These are phyloP conservation scores for Ophiocordyceps robertsii DNA, from an alignment of 2,329 filamentous ascomycete genomes.

Conservation along the genomic window DNA sequence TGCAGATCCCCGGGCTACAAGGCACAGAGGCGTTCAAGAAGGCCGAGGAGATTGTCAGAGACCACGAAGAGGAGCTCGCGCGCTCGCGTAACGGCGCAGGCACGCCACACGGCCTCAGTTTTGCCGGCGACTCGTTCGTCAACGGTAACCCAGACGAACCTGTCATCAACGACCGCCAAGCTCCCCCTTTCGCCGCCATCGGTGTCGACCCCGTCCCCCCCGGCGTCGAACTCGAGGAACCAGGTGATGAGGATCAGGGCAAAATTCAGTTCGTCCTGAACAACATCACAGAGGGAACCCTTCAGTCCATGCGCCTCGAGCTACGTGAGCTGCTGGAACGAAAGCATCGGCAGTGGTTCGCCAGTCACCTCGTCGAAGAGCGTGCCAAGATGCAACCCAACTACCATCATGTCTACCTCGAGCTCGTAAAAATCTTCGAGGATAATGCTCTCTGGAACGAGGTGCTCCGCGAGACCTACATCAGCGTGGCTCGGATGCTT, in stretches of 20 bases:
- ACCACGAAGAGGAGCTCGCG: slow-evolving; percentile 47
- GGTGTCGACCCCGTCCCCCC: slow-evolving; percentile 57
- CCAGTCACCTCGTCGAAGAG: slow-evolving; percentile 85
- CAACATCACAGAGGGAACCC: slow-evolving; percentile 84
- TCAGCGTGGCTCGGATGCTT: slow-evolving; percentile 72
- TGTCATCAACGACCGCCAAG: slow-evolving; percentile 41
- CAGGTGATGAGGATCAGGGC: slow-evolving; percentile 73
- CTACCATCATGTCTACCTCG: slow-evolving; percentile 85
- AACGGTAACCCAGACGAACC: slow-evolving; percentile 62
- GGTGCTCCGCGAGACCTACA: slow-evolving; percentile 85
- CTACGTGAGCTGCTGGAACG: slow-evolving; percentile 66
- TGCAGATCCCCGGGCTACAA: slow-evolving; percentile 69
- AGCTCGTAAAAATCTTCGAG: slow-evolving; percentile 72
- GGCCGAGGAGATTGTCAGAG: slow-evolving; percentile 66
- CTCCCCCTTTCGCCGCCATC: slow-evolving; percentile 65
- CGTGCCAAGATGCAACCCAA: slow-evolving; percentile 96
- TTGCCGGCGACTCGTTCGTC: slow-evolving; percentile 36
- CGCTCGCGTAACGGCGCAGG: slow-evolving; percentile 39
- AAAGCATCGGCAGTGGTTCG: slow-evolving; percentile 91
- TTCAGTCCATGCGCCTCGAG: slow-evolving; percentile 72
- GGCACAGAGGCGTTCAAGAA: slow-evolving; percentile 75
- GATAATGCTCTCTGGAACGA: slow-evolving; percentile 72
- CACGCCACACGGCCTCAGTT: slow-evolving; percentile 20
- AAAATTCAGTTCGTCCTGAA: slow-evolving; percentile 93
- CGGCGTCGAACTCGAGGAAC: slow-evolving; percentile 61